Evolutionary conservation across 805 yeast species (phyloP), one percentile per base, ranked within the genome.

Genomic region (Sporopachydermia quercuum): DNA sequence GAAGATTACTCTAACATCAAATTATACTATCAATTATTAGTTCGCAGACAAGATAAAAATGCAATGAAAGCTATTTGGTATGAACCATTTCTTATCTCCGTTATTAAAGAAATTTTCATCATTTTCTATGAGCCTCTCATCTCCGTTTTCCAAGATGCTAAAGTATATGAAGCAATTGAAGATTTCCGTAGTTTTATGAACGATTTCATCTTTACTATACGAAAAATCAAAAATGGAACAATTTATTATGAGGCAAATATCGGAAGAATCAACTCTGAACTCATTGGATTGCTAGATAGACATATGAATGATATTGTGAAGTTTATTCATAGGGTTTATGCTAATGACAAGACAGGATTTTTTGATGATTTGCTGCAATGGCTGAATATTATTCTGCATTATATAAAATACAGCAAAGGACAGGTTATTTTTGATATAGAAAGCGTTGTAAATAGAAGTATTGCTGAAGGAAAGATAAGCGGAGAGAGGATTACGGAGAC

Each of bases 251-350:
- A 67, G 14, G 54, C 63, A 4, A 70, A 74, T 43, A 63, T 81
- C 2, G 64, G 71, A 36, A 78, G 80, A 45, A 68, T 82, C 44
- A 87, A 84, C 23, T 70, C 76, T 45, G 67, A 70, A 35, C 70
- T 89, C 34, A 71, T 80, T 53, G 63, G 63, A 6, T 60, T 89
- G 15, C 69, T 85, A 35, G 75, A 76, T 35, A 71, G 72, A 18
- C 94, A 87, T 55, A 82, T 83, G 47, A 75, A 72, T 42, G 66
- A 77, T 8, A 66, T 83, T 37, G 83, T 83, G 63, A 62, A 62
- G 40, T 91, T 89, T 51, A 66, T 89, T 42, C 89, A 84, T 52
- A 76, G 80, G 40, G 71, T 86, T n/a, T 86, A 87, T 55, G 45
- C 67, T n/a, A 74, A 81, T 46, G 97, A 89, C 52, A 64, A 74